A percentile compares a stretch with the other conserved stretches of the same genome.
These are phyloP conservation scores for Podaxis carcinomalis DNA, from an alignment of 768 basidiomycete genomes.

Conservation along the genomic window DNA sequence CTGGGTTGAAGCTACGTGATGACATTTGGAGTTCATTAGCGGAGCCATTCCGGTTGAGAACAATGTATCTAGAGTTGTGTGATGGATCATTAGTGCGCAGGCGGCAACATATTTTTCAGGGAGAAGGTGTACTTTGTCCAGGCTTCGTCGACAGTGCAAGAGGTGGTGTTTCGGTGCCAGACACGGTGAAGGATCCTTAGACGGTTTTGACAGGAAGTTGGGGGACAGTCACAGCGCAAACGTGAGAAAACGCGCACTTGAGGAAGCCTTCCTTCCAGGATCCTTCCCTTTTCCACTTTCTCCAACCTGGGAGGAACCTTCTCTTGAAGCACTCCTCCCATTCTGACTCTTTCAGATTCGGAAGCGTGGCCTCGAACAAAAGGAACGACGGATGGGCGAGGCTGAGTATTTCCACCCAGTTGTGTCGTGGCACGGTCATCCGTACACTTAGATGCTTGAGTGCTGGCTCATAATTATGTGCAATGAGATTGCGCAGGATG, in stretches of 20 bases:
- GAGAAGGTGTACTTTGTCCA: slow-evolving; percentile 66
- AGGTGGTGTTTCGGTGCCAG: slow-evolving; percentile 63
- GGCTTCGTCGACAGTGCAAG: slow-evolving; percentile 75
- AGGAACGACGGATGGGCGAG: slow-evolving; percentile 59
- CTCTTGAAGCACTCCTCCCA: slow-evolving; percentile 75
- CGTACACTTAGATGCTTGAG: slow-evolving; percentile 62
- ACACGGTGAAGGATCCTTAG: slow-evolving; percentile 56
- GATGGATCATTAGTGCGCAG: neutral
- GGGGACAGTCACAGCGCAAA: neutral
- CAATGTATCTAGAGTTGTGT: slow-evolving; percentile 52
- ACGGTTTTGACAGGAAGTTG: slow-evolving; percentile 9
- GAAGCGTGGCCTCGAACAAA: slow-evolving; percentile 63
- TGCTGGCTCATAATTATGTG: slow-evolving; percentile 40
- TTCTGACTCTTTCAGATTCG: slow-evolving; percentile 58
- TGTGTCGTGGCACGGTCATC: slow-evolving; percentile 63
- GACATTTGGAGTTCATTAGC: slow-evolving; percentile 67
- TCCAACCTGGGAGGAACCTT: slow-evolving; percentile 76
- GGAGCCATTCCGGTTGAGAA: slow-evolving; percentile 71
- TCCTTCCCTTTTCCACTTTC: slow-evolving; percentile 58
- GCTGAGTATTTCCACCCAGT: slow-evolving; percentile 76
- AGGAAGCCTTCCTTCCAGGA: slow-evolving; percentile 64
- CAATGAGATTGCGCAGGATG: slow-evolving; percentile 53
- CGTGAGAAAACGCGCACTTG: slow-evolving; percentile 38
- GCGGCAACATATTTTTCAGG: neutral
- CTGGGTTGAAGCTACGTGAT: slow-evolving; percentile 65